A percentile compares a stretch with the other conserved stretches of the same genome.
These are phyloP conservation scores for Knufia petricola DNA, from an alignment of 2,329 filamentous ascomycete species.

Conservation along the genomic window DNA sequence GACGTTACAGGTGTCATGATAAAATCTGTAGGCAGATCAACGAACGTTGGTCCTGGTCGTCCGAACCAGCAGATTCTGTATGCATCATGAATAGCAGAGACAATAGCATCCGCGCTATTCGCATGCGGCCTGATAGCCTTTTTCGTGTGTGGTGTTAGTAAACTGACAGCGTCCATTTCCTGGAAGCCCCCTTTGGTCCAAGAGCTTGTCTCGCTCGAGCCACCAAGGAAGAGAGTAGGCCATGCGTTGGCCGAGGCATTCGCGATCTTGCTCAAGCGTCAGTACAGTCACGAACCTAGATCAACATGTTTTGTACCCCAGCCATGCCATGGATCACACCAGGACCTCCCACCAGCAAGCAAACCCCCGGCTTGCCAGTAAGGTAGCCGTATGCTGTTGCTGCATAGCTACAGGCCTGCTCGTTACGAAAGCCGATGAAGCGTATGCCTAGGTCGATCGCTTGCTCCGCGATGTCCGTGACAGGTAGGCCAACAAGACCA, in stretches of 20 bases:
- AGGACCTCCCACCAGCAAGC: conserved; percentile 50
- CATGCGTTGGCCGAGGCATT: conserved; percentile 47
- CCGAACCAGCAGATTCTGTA: conserved; percentile 47
- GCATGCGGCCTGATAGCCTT: conserved; percentile 38
- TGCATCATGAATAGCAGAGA: conserved; percentile 39
- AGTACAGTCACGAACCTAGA: conserved; percentile 11
- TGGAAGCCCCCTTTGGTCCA: conserved; percentile 48
- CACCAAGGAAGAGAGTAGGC: conserved; percentile 46
- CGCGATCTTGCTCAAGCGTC: conserved; percentile 29
- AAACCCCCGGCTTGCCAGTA: conserved; percentile 47
- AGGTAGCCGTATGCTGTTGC: conserved; percentile 51
- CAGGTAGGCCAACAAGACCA: conserved; percentile 46
- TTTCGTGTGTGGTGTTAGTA: conserved; percentile 46
- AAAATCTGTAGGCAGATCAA: conserved; percentile 48
- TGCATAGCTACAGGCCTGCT: conserved; percentile 50
- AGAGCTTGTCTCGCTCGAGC: conserved; percentile 44
- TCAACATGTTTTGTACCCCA: conserved; percentile 33
- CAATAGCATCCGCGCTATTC: conserved; percentile 35
- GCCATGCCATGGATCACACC: conserved; percentile 50
- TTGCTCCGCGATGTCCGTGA: conserved; percentile 49
- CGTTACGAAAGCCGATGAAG: conserved; percentile 50
- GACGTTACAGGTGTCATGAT: conserved; percentile 35
- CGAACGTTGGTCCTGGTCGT: conserved; percentile 43
- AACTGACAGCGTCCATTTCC: conserved; percentile 46
- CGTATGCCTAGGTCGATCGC: conserved; percentile 47